Evolutionary conservation across 1,284 basidiomycete species (phyloP), one percentile per base, ranked within the genome.

Genomic region (Ustilago crameri): DNA sequence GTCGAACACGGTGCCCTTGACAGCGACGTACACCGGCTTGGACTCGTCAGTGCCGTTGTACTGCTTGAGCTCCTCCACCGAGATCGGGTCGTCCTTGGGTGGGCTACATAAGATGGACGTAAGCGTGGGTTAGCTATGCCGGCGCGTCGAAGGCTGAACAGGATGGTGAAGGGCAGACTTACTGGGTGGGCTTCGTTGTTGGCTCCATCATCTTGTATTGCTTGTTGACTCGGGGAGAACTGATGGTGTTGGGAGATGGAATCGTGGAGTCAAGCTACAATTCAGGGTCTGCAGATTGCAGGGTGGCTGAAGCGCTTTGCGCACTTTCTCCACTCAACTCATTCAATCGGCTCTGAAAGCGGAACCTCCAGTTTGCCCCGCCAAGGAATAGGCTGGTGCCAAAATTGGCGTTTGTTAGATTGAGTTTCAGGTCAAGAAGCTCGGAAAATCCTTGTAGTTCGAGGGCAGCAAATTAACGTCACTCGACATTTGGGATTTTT

Each of bases 1-100:
- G 81, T 94, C 92, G 82, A 94, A 94, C 12, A 94, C 87, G 0
- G 89, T 59, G 90, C 92, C 91, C 86, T 94, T 95, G 83, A 95
- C 93, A 44, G 91, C 89, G 35, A 95, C 91, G 74, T 92, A 93
- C 53, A 95, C 91, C 0, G 91, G 91, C 79, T 88, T 89, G 37
- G 82, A 77, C 0, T 86, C 75, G 61, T 89, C 87, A 0, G 86
- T 85, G 10, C 93, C 93, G 83, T 93, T 88, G 80, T 86, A 93
- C 76, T 86, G 76, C 55, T 86, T 89, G 64, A 95, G 86, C 77
- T 91, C 85, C 60, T 88, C 88, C 20, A 87, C 85, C 0, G 90
- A 91, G 84, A 88, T 90, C 0, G 90, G 89, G 80, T 91, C 89
- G 75, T 91, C 87, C 80, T 90, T 92, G 24, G 93, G 92, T 3